Conservation (phyloP, 1,139 yeast genomes). For the Petasospora fabianii region DNA sequence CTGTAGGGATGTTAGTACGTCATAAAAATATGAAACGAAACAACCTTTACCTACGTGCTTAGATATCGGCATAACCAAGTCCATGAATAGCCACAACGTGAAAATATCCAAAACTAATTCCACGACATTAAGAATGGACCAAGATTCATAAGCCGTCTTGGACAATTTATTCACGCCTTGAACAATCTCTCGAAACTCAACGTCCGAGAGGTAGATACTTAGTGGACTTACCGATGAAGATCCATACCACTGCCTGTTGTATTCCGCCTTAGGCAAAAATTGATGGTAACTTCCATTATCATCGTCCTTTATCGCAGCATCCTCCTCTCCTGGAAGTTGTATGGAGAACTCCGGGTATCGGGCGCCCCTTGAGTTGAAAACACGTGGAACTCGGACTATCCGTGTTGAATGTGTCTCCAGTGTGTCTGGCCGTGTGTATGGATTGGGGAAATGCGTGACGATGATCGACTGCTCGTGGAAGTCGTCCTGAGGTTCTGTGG, state of each 20-base stretch:
- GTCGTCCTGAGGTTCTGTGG: conserved; percentile 14
- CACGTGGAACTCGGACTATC: conserved; percentile 61
- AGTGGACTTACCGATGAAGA: conserved; percentile 53
- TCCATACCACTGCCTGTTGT: conserved; percentile 46
- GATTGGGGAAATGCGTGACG: conserved; percentile 65
- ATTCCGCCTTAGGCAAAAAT: conserved; percentile 39
- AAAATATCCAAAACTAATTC: conserved; percentile 46
- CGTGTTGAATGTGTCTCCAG: conserved; percentile 40
- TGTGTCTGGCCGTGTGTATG: conserved; percentile 36
- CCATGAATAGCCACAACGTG: conserved; percentile 38
- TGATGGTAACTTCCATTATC: conserved; percentile 11
- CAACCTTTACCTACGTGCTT: conserved; percentile 22
- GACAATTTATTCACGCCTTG: conserved; percentile 43
- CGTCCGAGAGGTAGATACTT: conserved; percentile 35
- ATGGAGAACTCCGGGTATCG: conserved; percentile 57
- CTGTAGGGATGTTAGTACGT: conserved; percentile 14
- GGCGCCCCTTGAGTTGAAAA: conserved; percentile 33
- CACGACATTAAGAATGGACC: conserved; percentile 33
- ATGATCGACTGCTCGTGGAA: conserved; percentile 37
- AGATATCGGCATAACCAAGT: conserved; percentile 28
- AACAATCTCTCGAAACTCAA: conserved; percentile 42
- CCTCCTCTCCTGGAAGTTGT: conserved; percentile 59
- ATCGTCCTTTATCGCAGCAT: conserved; percentile 50
- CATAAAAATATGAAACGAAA: background rate
- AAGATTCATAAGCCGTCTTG: conserved; percentile 40